phyloP scores from a whole-genome alignment of 2,329 filamentous ascomycete genomes.

The Harringtonia aguacate region DNA sequence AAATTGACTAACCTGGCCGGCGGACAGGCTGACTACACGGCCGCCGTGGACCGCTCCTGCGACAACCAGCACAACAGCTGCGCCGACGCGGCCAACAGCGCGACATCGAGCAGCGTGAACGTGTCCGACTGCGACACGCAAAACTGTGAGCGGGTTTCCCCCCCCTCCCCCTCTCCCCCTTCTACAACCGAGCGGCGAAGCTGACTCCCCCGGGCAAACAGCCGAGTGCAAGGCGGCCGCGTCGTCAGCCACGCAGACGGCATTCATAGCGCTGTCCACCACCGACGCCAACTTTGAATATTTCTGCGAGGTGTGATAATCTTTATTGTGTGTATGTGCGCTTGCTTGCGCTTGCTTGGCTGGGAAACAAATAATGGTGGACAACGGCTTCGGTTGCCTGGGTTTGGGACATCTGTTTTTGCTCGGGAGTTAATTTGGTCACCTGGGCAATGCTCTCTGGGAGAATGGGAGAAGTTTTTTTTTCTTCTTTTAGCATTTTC shows the following conservation, averaged over 20 bases:
- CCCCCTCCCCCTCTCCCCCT: no score
- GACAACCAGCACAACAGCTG: conserved; percentile 39
- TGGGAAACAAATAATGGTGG: neutral
- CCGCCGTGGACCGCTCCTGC: conserved; percentile 32
- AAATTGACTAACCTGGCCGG: no score
- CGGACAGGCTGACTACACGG: conserved; percentile 30
- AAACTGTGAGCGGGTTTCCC: conserved; percentile 29
- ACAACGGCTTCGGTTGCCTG: neutral
- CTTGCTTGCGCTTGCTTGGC: neutral
- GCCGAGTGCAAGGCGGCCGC: conserved; percentile 27
- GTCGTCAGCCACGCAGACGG: conserved; percentile 19
- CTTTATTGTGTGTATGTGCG: neutral
- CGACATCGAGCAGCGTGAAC: conserved; percentile 18
- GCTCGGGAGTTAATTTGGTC: no score
- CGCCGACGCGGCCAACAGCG: conserved; percentile 28
- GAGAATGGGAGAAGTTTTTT: no score
- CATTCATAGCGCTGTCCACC: conserved; percentile 22
- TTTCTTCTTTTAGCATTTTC: no score
- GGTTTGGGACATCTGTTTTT: neutral
- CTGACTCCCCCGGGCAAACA: conserved; percentile 9
- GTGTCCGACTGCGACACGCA: conserved; percentile 36
- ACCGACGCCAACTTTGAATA: conserved; percentile 33
- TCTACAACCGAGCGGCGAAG: no score
- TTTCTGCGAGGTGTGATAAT: conserved; percentile 29
- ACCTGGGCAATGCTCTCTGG: no score